Evolutionary conservation across 2,329 filamentous ascomycete species (phyloP), one percentile per base, ranked within the genome.

Genomic region (Arachnomyces sp.): DNA sequence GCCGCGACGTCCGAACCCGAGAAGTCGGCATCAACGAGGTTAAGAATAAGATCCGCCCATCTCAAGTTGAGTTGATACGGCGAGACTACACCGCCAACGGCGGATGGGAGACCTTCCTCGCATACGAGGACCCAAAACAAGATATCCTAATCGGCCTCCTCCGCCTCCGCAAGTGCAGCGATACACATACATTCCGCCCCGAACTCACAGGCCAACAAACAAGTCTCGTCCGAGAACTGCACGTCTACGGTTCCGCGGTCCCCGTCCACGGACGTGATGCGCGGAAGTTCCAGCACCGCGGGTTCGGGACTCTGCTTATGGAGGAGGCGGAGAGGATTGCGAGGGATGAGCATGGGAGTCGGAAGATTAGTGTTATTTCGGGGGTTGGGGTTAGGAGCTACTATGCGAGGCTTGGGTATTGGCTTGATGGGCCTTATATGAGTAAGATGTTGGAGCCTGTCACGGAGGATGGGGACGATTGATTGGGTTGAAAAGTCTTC

Each of bases 1-100:
- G 93, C 60, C 86, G 93, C 48, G 92, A 98, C 55, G 92, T 98
- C 16, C 82, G 92, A 11, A 98, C 92, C 2, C 80, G 92, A 44
- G 92, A 98, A 66, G 92, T 98, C 16, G 92, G 92, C 43, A 89
- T 98, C 66, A 98, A 98, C 61, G 92, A 98, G 67, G 90, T 98
- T 49, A 98, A 98, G 71, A 82, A 98, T 72, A 96, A 96, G 71
- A 95, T 98, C 51, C 77, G 90, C 1, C 92, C 92, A 0, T 93
- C 89, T 50, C 90, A 98, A 61, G 85, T 98, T 43, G 92, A 98
- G 69, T 79, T 98, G 14, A 82, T 98, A 20, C 82, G 92, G 17
- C 77, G 92, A 49, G 92, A 98, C 66, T 98, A 98, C 63, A 76
- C 79, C 0, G 92, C 92, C 50, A 98, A 98, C 59, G 89, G 84